These are phyloP conservation scores for Trichoderma sp. DNA, from an alignment of 2,329 filamentous ascomycete species.

Conservation along the genomic window DNA sequence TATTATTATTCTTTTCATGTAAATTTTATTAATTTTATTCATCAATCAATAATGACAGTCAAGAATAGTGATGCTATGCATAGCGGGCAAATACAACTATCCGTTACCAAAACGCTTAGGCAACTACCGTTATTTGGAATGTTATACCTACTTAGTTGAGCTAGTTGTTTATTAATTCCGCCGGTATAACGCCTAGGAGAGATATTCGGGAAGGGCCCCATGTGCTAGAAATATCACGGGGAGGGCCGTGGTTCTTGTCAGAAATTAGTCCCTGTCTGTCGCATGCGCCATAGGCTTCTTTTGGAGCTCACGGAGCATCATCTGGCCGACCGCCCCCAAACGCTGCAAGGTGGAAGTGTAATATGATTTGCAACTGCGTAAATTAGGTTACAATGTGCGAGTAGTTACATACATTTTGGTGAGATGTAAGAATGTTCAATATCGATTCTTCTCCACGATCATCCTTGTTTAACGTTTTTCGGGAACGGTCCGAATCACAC, in stretches of 20 bases:
- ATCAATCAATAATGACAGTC: background rate
- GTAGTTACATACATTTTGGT: background rate
- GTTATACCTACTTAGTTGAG: background rate
- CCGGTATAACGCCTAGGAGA: background rate
- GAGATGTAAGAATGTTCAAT: background rate
- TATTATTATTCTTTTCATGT: background rate
- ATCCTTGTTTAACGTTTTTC: background rate
- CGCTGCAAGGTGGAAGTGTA: background rate
- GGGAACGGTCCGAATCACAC: constrained; percentile 5
- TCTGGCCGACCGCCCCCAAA: background rate
- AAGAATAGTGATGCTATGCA: background rate
- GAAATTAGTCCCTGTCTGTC: constrained; percentile 1
- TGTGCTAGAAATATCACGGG: background rate
- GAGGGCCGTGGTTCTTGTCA: background rate
- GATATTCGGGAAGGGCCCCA: background rate
- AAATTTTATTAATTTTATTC: background rate
- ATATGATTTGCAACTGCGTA: background rate
- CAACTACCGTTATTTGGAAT: background rate
- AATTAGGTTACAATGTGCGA: background rate
- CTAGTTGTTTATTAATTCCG: background rate
- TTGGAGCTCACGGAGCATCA: background rate
- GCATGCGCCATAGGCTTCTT: background rate
- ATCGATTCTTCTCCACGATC: background rate
- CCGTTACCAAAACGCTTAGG: background rate
- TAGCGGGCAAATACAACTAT: background rate